Evolutionary conservation across 441 rosid species (phyloP), one percentile per base, ranked within the genome.

Genomic region (Adansonia grandidieri): DNA sequence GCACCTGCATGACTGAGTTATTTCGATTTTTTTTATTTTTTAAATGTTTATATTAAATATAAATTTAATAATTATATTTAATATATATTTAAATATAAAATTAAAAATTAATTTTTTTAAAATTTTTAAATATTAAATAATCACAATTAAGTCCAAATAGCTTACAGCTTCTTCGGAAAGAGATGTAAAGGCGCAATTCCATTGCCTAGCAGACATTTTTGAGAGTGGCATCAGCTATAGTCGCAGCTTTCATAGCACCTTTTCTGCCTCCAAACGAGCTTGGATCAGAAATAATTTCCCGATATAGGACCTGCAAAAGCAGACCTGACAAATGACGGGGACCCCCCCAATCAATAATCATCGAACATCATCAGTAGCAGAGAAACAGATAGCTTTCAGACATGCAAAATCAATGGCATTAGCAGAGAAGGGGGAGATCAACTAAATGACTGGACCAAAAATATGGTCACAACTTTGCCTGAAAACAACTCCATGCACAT

Each of bases 151-250:
- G 3, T 32, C 40, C 40, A 32, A 32, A 3, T 32, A 32, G 40
- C 40, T 32, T 32, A 2, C 3, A 32, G 40, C 40, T 32, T 28
- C 32, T 32, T 32, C 40, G 40, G 40, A 32, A 32, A 32, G 40
- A 32, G 40, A 32, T 32, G 40, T 32, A 32, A 28, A 28, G 32
- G 32, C 32, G 32, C 32, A 91, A 91, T 76, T 97, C 97, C 97
- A 91, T 95, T 19, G 98, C 97, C 79, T 93, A 95, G 80, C 83
- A 80, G 68, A 92, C 85, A 80, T 92, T 86, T 68, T 76, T 80
- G 76, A 93, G 84, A 70, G 94, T 91, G 71, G 79, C 82, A 81
- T 91, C 92, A 0, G 92, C 97, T 82, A 91, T 85, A 48, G 90
- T 91, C 13, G 87, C 61, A 71, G 98, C 97, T 85, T 82, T 89